Evolutionary conservation across 176 grass and related monocot species (phyloP).

Genomic region (Cenchrus americanus): DNA sequence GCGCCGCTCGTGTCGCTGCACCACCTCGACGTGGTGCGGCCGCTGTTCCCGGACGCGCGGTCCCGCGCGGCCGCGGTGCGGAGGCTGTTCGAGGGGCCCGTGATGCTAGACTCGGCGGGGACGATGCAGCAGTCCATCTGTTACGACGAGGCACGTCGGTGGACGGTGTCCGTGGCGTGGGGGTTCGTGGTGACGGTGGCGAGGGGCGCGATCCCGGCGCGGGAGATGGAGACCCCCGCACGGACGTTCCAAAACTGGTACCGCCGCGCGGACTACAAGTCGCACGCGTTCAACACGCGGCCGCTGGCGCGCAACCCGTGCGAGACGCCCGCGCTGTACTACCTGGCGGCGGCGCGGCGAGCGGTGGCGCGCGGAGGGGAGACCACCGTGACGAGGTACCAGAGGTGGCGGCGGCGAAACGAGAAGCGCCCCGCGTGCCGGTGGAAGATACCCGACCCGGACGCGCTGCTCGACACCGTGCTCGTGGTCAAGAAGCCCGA

Average conservation of each 20-base stretch:
- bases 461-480: conserved; percentile 65
- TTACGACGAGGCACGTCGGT: conserved; percentile 65
- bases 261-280: conserved; percentile 83
- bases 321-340: conserved; percentile 83
- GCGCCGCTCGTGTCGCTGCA: conserved; percentile 84
- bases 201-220: conserved; percentile 71
- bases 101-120: conserved; percentile 69
- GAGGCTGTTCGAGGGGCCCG: conserved; percentile 70
- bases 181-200: conserved; percentile 83
- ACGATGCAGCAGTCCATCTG: conserved; percentile 95
- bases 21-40: conserved; percentile 89
- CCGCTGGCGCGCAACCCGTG: conserved; percentile 79
- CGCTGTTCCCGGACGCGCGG: conserved; percentile 61
- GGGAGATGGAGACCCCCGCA: conserved; percentile 97
- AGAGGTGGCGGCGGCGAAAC: conserved; percentile 61
- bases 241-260: conserved; percentile 98
- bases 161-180: conserved; percentile 95
- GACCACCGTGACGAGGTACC: conserved; percentile 76
- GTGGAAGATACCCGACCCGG: conserved; percentile 85
- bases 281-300: conserved; percentile 93
- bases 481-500: conserved; percentile 87
- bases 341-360: conserved; percentile 51
- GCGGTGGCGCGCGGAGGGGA: conserved; percentile 37
- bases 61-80: conserved; percentile 59
- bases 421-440: conserved; percentile 69